These are phyloP conservation scores for Ganoderma resinaceum DNA, from an alignment of 1,284 basidiomycete species.

Conservation along the genomic window DNA sequence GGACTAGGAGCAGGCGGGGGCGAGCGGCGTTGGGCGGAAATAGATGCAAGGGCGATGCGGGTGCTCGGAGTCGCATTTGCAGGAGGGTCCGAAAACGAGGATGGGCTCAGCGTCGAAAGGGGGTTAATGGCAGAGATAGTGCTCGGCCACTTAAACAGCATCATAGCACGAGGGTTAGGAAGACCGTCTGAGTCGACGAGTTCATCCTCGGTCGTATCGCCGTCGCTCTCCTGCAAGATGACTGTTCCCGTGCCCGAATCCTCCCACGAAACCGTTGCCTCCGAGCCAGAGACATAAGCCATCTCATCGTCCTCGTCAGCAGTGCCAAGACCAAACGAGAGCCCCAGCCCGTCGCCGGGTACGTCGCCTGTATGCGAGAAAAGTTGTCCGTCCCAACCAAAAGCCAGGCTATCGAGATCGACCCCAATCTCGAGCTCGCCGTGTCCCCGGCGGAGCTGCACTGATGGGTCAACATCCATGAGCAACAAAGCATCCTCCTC, in stretches of 20 bases:
- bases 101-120: conserved; percentile 69
- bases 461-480: conserved; percentile 41
- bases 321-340: conserved; percentile 22
- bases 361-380: conserved; percentile 23
- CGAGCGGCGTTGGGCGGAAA: conserved; percentile 43
- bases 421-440: conserved; percentile 41
- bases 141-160: conserved; percentile 68
- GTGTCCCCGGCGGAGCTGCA: conserved; percentile 36
- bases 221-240: conserved; percentile 41
- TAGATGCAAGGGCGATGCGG: conserved; percentile 41
- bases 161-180: conserved; percentile 77
- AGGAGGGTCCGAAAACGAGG: conserved; percentile 35
- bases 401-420: conserved; percentile 37
- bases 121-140: conserved; percentile 74
- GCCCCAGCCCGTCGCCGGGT: conserved; percentile 27
- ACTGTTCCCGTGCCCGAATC: conserved; percentile 44
- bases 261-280: conserved; percentile 42
- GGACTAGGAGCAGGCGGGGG: conserved; percentile 51
- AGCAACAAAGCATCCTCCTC: conserved; percentile 40
- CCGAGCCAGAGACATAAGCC: conserved; percentile 30
- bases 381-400: conserved; percentile 39
- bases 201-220: conserved; percentile 65
- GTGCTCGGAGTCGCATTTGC: conserved; percentile 36
- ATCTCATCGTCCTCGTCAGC: conserved; percentile 39
- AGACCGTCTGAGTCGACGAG: conserved; percentile 74